These are phyloP conservation scores for Iodosphaeria phyllophila DNA, from an alignment of 2,329 filamentous ascomycete species.

Conservation along the genomic window DNA sequence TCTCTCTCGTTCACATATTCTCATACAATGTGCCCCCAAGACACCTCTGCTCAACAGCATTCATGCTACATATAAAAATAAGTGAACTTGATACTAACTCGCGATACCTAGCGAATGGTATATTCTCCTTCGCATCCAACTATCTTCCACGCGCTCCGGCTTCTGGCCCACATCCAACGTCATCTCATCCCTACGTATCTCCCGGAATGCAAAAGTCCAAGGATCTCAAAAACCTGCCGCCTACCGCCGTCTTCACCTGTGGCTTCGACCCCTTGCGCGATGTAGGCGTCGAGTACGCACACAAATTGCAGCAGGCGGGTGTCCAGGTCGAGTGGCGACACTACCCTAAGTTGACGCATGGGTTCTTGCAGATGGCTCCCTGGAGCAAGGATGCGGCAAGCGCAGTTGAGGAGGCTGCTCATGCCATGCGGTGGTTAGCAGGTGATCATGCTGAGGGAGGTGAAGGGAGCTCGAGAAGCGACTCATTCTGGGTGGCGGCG, in stretches of 20 bases:
- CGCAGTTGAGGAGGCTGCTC: too few relatives aligned
- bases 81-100: background rate
- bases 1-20: background rate
- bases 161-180: constrained; percentile 1
- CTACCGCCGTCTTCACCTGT: constrained; percentile 12
- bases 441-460: too few relatives aligned
- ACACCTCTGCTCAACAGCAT: background rate
- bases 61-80: background rate
- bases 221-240: constrained; percentile 8
- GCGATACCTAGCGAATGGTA: constrained; percentile 8
- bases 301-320: constrained; percentile 11
- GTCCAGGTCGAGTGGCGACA: constrained; percentile 11
- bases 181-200: constrained; percentile 11
- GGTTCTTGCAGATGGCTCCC: constrained; percentile 13
- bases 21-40: background rate
- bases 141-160: constrained; percentile 9
- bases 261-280: constrained; percentile 14
- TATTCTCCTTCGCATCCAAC: constrained; percentile 15
- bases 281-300: constrained; percentile 13
- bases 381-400: constrained; percentile 11
- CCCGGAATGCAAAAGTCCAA: constrained; percentile 12
- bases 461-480: too few relatives aligned
- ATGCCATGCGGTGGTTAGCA: too few relatives aligned
- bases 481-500: too few relatives aligned
- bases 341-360: constrained; percentile 10